These are phyloP conservation scores for Aspergillus sergii DNA, from an alignment of 2,329 filamentous ascomycete species.

Conservation along the genomic window DNA sequence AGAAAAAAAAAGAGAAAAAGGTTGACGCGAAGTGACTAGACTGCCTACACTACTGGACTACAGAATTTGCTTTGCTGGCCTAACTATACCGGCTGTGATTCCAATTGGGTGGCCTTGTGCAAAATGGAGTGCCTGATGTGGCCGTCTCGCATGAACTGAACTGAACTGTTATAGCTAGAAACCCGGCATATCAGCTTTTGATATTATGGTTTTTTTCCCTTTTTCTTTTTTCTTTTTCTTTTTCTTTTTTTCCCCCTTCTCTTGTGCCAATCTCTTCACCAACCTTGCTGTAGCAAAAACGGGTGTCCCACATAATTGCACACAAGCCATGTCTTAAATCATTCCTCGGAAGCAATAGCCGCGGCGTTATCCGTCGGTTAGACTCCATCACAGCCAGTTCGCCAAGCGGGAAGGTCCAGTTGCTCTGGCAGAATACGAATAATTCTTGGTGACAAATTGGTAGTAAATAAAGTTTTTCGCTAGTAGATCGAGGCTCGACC, in stretches of 20 bases:
- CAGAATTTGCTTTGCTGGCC: neutral
- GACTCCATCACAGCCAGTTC: neutral
- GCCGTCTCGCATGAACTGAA: neutral
- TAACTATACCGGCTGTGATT: neutral
- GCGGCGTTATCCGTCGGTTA: neutral
- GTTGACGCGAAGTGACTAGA: neutral
- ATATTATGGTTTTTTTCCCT: too few relatives aligned
- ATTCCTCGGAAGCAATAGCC: neutral
- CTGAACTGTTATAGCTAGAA: neutral
- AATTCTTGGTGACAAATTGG: neutral
- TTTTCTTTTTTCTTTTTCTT: too few relatives aligned
- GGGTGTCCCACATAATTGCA: neutral
- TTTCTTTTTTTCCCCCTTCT: too few relatives aligned
- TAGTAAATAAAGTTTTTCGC: neutral
- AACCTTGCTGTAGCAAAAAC: neutral
- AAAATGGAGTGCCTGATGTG: neutral
- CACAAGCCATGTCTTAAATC: neutral
- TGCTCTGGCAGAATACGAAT: neutral
- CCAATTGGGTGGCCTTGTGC: neutral
- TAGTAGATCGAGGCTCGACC: neutral
- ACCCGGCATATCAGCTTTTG: neutral
- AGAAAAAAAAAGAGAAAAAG: too few relatives aligned
- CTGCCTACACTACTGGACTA: neutral
- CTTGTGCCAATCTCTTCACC: neutral
- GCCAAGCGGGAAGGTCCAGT: neutral